These are phyloP conservation scores for Suillus plorans DNA, from an alignment of 768 basidiomycete species.

Conservation along the genomic window DNA sequence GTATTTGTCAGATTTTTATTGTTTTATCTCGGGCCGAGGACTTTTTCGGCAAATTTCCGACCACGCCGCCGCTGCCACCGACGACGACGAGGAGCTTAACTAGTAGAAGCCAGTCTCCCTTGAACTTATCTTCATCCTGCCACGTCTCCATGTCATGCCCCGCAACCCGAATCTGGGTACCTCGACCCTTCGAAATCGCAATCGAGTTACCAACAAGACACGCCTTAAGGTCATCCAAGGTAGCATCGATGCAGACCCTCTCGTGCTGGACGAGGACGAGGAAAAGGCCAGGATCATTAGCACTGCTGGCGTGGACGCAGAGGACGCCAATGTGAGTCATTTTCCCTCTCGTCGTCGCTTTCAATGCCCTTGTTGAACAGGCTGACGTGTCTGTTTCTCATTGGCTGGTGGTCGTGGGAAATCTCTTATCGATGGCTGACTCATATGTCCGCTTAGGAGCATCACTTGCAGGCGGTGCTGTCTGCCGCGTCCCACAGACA, in stretches of 20 bases:
- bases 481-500: slow-evolving; percentile 54
- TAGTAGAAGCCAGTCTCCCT: slow-evolving; percentile 30
- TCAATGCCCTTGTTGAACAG: slow-evolving; percentile 42
- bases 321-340: slow-evolving; percentile 87
- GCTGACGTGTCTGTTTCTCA: slow-evolving; percentile 43
- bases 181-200: slow-evolving; percentile 81
- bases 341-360: slow-evolving; percentile 33
- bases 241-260: slow-evolving; percentile 75
- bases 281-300: slow-evolving; percentile 79
- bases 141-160: slow-evolving; percentile 81
- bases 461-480: slow-evolving; percentile 57
- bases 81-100: slow-evolving; percentile 39
- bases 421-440: slow-evolving; percentile 55
- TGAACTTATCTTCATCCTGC: slow-evolving; percentile 38
- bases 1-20: slow-evolving; percentile 27
- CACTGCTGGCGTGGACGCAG: slow-evolving; percentile 87
- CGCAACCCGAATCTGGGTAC: slow-evolving; percentile 75
- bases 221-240: slow-evolving; percentile 83
- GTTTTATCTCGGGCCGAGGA: slow-evolving; percentile 54
- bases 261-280: slow-evolving; percentile 83
- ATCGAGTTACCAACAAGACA: slow-evolving; percentile 91
- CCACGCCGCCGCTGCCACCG: slow-evolving; percentile 57
- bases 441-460: slow-evolving; percentile 46
- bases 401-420: slow-evolving; percentile 47
- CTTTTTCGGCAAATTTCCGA: slow-evolving; percentile 65